phyloP scores from a whole-genome alignment of 306 rosid species.

The Dryas drummondii region DNA sequence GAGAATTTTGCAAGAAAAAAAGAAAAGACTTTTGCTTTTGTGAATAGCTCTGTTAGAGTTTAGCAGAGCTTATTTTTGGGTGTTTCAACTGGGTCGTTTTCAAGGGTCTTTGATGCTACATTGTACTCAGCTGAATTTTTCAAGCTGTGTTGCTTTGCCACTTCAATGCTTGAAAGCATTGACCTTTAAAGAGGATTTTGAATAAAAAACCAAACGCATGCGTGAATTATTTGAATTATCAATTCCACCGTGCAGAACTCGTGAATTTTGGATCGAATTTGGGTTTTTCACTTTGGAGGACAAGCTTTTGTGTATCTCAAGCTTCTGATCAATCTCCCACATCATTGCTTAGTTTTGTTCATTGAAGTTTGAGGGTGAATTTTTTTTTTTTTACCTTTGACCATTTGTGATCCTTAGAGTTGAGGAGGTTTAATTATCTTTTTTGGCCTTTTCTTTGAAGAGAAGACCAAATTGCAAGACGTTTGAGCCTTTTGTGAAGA shows the following conservation, averaged over 20 bases:
- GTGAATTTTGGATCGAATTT: conserved; percentile 36
- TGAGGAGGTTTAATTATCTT: conserved; percentile 30
- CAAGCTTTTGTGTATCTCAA: conserved; percentile 28
- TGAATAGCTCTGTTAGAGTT: not conserved
- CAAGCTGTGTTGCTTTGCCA: conserved; percentile 25
- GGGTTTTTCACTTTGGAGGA: conserved; percentile 27
- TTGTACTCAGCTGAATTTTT: conserved; percentile 25
- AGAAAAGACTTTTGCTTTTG: not conserved
- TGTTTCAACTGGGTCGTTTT: conserved; percentile 23
- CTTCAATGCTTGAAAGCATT: conserved; percentile 35
- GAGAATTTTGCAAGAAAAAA: not conserved
- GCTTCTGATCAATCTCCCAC: conserved; percentile 35
- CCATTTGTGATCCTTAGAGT: conserved; percentile 30
- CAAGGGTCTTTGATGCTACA: conserved; percentile 25
- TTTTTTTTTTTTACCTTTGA: conserved; percentile 27
- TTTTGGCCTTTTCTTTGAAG: conserved; percentile 31
- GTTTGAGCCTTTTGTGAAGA: conserved; percentile 41
- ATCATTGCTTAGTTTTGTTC: conserved; percentile 28
- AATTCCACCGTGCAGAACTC: conserved; percentile 31
- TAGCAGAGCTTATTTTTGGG: conserved; percentile 13
- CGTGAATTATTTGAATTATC: conserved; percentile 26
- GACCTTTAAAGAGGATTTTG: conserved; percentile 10
- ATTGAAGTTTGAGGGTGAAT: conserved; percentile 24
- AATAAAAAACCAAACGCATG: conserved; percentile 21
- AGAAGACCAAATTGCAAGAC: conserved; percentile 24